Evolutionary conservation across 139 green algal genomes (phyloP).

Genomic region (Chlamydomonas asymmetrica): DNA sequence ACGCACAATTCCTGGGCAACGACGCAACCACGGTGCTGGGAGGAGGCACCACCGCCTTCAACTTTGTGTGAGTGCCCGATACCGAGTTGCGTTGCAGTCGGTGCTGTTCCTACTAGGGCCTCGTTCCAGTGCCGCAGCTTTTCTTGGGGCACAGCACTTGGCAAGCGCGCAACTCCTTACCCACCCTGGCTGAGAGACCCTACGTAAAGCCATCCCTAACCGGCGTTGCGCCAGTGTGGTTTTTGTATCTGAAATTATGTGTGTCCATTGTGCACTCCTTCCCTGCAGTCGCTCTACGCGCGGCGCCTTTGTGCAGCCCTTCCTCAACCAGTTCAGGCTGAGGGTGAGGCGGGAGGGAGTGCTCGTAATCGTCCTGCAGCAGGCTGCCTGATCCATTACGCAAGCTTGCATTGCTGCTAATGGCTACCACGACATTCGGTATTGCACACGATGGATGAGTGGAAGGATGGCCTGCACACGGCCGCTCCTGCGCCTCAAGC

Average conservation of each 20-base stretch:
- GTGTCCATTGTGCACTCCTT: neutral
- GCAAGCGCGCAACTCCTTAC: neutral
- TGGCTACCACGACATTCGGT: neutral
- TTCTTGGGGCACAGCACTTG: no score
- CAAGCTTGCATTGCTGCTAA: neutral
- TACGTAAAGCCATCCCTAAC: neutral
- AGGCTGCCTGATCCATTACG: neutral
- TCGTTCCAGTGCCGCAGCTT: no score
- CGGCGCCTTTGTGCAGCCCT: slow-evolving; percentile 9
- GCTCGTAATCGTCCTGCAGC: no score
- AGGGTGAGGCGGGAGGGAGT: no score
- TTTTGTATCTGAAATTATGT: neutral
- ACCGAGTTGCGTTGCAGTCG: no score
- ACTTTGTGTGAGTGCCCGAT: no score
- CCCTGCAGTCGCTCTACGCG: neutral
- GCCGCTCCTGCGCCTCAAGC: neutral
- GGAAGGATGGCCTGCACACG: neutral
- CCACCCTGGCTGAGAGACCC: neutral
- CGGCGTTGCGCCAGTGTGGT: neutral
- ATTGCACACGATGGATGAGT: neutral
- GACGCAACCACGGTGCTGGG: no score
- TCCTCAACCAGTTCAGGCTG: slow-evolving; percentile 31
- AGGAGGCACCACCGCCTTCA: no score
- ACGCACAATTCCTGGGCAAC: no score
- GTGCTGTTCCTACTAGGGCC: no score